Percentiles rank a stretch among this genome's conserved stretches.
Evolutionary conservation across 148 eudicot species (phyloP).

Genomic region (Mesembryanthemum crystallinum): DNA sequence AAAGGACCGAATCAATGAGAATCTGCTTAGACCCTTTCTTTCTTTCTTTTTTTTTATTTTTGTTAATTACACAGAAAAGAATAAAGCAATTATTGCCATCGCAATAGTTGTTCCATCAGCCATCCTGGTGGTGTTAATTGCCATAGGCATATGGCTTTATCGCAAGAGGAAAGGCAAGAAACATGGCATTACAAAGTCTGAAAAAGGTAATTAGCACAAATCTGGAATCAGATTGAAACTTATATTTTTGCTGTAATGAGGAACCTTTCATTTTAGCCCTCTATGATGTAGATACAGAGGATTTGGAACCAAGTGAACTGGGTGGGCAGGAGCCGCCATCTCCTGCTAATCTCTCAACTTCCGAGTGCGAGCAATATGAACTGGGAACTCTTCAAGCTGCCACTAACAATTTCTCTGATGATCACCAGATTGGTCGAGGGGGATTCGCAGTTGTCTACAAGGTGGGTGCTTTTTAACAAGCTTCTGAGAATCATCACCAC

Average conservation of each 20-base stretch:
- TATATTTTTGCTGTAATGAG: not conserved
- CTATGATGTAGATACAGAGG: not conserved
- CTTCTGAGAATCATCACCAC: too few relatives aligned
- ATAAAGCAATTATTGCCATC: not conserved
- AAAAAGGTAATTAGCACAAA: not conserved
- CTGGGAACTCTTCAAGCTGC: conserved; percentile 20
- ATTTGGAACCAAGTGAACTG: not conserved
- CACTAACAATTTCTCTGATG: conserved; percentile 25
- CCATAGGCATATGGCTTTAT: not conserved
- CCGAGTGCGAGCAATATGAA: conserved; percentile 21
- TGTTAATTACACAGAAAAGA: conserved; percentile 3
- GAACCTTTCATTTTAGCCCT: not conserved
- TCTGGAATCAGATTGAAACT: not conserved
- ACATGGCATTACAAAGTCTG: not conserved
- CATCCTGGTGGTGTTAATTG: not conserved
- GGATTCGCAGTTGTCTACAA: conserved; percentile 30
- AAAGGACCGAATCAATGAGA: not conserved
- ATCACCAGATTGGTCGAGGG: conserved; percentile 26
- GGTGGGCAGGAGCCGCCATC: not conserved
- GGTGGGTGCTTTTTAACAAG: conserved; percentile 2
- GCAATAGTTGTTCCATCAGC: not conserved
- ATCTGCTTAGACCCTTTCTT: not conserved
- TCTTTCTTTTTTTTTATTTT: not conserved
- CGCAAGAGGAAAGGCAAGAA: not conserved
- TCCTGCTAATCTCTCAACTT: not conserved